These are phyloP conservation scores for Zymoseptoria pseudotritici DNA, from an alignment of 2,329 filamentous ascomycete genomes.

Conservation along the genomic window DNA sequence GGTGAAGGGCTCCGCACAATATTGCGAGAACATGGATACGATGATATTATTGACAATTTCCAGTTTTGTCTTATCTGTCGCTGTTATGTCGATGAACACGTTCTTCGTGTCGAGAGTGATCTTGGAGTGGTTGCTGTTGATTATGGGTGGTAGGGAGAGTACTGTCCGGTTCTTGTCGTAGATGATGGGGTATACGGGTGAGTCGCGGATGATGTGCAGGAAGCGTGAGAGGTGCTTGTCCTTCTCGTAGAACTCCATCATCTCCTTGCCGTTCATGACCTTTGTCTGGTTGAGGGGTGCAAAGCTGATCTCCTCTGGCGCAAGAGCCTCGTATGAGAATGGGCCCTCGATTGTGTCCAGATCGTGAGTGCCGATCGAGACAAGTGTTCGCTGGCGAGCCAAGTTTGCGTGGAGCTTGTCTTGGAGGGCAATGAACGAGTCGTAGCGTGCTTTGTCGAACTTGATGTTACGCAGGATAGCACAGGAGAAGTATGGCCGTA, in stretches of 20 bases:
- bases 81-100: constrained; percentile 94
- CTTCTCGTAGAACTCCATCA: constrained; percentile 92
- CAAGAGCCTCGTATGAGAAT: constrained; percentile 90
- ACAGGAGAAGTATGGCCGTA: constrained; percentile 82
- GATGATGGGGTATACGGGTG: constrained; percentile 90
- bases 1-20: constrained; percentile 81
- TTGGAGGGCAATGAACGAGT: constrained; percentile 95
- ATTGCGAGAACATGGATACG: constrained; percentile 93
- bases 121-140: constrained; percentile 96
- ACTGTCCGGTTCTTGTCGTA: constrained; percentile 81
- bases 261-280: constrained; percentile 75
- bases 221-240: constrained; percentile 87
- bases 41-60: constrained; percentile 94
- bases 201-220: constrained; percentile 89
- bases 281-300: constrained; percentile 83
- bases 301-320: constrained; percentile 90
- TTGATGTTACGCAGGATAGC: constrained; percentile 84
- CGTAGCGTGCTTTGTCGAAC: constrained; percentile 85
- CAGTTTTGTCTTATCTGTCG: constrained; percentile 90
- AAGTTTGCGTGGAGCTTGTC: constrained; percentile 98
- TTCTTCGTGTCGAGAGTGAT: constrained; percentile 87
- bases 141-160: constrained; percentile 92
- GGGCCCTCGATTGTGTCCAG: constrained; percentile 87
- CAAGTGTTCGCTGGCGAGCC: constrained; percentile 82
- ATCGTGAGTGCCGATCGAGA: constrained; percentile 97